These are phyloP conservation scores for Tricholoma sp. DNA, from an alignment of 768 basidiomycete species.

Conservation along the genomic window DNA sequence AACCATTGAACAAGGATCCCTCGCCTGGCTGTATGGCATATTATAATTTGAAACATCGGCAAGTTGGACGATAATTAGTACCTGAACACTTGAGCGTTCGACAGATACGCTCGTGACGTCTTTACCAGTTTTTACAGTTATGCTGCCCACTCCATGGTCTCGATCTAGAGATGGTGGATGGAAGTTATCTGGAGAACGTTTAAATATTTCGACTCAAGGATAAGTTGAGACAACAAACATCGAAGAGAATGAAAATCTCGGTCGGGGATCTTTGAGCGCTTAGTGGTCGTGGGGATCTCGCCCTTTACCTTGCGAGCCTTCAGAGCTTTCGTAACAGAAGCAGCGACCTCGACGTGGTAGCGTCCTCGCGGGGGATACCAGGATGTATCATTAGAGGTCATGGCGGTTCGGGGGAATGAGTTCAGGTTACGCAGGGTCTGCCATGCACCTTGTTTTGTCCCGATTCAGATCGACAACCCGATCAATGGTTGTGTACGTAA, in stretches of 20 bases:
- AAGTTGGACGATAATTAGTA: constrained; percentile 23
- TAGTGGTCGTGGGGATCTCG: constrained; percentile 24
- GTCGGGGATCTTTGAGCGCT: constrained; percentile 48
- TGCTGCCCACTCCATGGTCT: constrained; percentile 51
- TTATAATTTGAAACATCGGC: background rate
- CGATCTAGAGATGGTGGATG: constrained; percentile 68
- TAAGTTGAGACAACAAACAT: constrained; percentile 42
- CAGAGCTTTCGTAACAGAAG: constrained; percentile 58
- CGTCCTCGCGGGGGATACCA: constrained; percentile 61
- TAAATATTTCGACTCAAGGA: background rate
- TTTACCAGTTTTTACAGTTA: constrained; percentile 53
- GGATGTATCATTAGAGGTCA: constrained; percentile 37
- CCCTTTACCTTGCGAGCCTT: constrained; percentile 68
- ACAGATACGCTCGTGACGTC: constrained; percentile 51
- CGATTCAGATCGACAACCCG: too few species aligned
- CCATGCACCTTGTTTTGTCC: too few species aligned
- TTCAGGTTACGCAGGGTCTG: too few species aligned
- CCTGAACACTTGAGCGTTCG: constrained; percentile 65
- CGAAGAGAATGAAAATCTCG: constrained; percentile 75
- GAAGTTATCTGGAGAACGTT: constrained; percentile 55
- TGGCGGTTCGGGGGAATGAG: constrained; percentile 16
- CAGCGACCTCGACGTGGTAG: constrained; percentile 55
- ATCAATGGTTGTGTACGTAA: too few species aligned
- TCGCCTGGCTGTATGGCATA: constrained; percentile 39
- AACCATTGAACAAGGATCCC: constrained; percentile 51